phyloP scores from a whole-genome alignment of 163 green algal species.

The Chlorella variabilis region DNA sequence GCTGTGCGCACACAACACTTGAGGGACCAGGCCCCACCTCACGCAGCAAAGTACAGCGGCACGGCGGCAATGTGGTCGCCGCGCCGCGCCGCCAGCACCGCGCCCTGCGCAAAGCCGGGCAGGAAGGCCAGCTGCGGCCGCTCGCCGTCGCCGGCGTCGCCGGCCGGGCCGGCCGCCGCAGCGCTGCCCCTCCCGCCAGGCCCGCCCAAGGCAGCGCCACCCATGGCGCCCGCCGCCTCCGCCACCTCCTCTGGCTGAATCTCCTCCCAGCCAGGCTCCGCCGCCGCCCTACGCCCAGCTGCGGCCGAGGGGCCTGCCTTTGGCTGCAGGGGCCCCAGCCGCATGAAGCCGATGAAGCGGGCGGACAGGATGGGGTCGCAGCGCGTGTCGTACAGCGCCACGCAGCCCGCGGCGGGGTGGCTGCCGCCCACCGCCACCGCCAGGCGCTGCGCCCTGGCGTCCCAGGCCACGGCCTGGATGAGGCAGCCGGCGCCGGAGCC shows the following conservation, averaged over 20 bases:
- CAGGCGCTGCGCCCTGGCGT: constrained; percentile 35
- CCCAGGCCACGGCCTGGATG: constrained; percentile 36
- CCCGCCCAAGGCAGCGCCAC: not conserved
- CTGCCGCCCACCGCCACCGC: constrained; percentile 30
- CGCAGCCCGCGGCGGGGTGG: constrained; percentile 34
- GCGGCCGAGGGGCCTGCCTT: not conserved
- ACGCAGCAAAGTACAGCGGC: constrained; percentile 36
- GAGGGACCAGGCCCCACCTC: no score
- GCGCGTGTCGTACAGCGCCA: constrained; percentile 44
- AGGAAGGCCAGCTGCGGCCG: constrained; percentile 30
- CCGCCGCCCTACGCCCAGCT: not conserved
- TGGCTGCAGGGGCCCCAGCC: not conserved
- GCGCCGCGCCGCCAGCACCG: constrained; percentile 25
- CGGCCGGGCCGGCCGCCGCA: not conserved
- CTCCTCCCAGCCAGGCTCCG: constrained; percentile 20
- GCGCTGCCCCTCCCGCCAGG: not conserved
- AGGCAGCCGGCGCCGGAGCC: not conserved
- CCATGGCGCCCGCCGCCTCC: constrained; percentile 1
- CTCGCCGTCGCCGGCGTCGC: not conserved
- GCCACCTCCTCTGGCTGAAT: constrained; percentile 32
- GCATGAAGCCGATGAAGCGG: constrained; percentile 42
- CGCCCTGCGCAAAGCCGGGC: constrained; percentile 30
- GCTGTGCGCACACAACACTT: not conserved
- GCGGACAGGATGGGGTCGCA: constrained; percentile 42
- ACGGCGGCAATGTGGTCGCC: constrained; percentile 16